Conservation (phyloP, 2,329 filamentous ascomycete species). For the Penicillium corylophilum region DNA sequence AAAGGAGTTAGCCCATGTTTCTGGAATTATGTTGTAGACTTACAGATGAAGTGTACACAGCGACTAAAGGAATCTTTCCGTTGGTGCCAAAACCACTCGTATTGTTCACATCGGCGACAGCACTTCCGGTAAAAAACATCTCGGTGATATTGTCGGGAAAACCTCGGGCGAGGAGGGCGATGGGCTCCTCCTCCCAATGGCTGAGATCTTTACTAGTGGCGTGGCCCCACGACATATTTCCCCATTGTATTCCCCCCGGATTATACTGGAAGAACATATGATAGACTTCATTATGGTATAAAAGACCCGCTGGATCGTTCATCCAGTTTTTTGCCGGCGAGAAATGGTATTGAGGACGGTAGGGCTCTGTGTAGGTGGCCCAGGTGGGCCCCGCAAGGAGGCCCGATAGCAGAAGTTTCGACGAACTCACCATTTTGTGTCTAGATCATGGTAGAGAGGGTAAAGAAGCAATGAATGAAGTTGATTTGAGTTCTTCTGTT, state of each 20-base stretch:
- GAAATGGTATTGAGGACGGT: constrained; percentile 12
- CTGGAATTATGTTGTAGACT: not conserved
- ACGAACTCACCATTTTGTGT: constrained; percentile 1
- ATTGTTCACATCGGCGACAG: constrained; percentile 62
- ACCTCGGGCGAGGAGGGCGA: constrained; percentile 50
- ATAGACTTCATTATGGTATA: constrained; percentile 36
- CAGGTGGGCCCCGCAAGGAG: constrained; percentile 8
- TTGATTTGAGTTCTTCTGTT: not conserved
- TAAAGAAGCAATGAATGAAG: not conserved
- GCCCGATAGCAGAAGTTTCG: not conserved
- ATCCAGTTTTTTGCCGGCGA: constrained; percentile 9
- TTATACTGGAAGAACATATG: constrained; percentile 57
- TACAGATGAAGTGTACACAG: not conserved
- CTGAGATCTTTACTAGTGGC: constrained; percentile 47
- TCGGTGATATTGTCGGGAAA: constrained; percentile 46
- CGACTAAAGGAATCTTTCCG: not conserved
- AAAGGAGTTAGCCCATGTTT: no score
- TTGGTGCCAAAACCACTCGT: constrained; percentile 40
- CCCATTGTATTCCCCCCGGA: constrained; percentile 40
- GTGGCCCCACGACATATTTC: constrained; percentile 51
- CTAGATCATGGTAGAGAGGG: not conserved
- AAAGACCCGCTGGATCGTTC: not conserved
- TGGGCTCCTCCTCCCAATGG: constrained; percentile 64
- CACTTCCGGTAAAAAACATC: constrained; percentile 48
- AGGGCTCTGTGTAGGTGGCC: constrained; percentile 8